Conservation (phyloP, 2,329 filamentous ascomycete species). For the Cercospora zeina region DNA sequence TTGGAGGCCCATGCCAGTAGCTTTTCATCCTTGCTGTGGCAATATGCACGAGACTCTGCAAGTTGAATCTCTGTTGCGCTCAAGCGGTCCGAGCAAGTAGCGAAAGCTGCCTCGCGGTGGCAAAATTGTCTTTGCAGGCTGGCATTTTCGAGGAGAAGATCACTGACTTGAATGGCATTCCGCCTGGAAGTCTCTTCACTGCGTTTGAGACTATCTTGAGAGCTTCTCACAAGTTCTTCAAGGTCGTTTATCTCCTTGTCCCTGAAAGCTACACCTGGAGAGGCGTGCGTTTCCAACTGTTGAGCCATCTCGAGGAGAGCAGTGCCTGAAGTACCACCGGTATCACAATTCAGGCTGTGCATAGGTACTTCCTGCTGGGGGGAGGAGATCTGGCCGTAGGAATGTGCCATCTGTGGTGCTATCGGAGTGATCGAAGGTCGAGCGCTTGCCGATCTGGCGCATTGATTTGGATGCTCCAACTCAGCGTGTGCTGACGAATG, state of each 20-base stretch:
- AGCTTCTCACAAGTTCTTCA: slow-evolving; percentile 26
- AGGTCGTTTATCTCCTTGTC: slow-evolving; percentile 34
- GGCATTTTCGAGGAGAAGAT: slow-evolving; percentile 15
- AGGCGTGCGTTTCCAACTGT: neutral
- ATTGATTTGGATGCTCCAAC: neutral
- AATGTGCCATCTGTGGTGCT: neutral
- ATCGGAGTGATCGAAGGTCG: neutral
- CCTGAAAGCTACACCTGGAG: slow-evolving; percentile 33
- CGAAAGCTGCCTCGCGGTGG: slow-evolving; percentile 17
- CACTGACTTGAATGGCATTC: slow-evolving; percentile 19
- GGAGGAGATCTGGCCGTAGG: neutral
- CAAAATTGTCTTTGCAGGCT: slow-evolving; percentile 17
- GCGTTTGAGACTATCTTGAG: slow-evolving; percentile 22
- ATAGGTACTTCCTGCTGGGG: neutral
- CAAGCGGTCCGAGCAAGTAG: slow-evolving; percentile 12
- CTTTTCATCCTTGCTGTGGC: slow-evolving; percentile 17
- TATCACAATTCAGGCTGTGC: neutral
- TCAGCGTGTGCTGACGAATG: neutral
- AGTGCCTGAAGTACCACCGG: neutral
- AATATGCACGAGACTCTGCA: slow-evolving; percentile 12
- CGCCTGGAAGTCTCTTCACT: slow-evolving; percentile 21
- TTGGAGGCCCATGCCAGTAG: slow-evolving; percentile 16
- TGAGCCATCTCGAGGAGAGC: neutral
- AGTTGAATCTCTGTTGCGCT: slow-evolving; percentile 18
- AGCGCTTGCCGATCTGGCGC: neutral